Percentiles rank a stretch among this genome's conserved stretches.
Evolutionary conservation across 192 early-diverging fungal genomes (phyloP).

Genomic region (Chytriomyces confervae): DNA sequence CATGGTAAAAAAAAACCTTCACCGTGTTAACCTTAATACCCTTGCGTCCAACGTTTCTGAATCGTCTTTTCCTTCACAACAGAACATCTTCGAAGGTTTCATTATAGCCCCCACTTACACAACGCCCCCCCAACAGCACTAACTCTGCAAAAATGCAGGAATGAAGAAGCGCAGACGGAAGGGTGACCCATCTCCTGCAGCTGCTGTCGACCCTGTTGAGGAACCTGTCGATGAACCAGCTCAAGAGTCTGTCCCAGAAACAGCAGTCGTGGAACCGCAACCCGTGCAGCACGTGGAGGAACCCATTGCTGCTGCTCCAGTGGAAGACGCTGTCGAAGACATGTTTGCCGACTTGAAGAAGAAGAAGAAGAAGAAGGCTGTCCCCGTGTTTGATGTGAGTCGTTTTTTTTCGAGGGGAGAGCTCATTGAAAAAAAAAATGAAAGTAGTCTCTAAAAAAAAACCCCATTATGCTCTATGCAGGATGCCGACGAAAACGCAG

Average conservation of each 20-base stretch:
- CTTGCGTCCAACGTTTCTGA: background rate
- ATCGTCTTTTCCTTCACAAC: background rate
- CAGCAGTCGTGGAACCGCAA: background rate
- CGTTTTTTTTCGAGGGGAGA: background rate
- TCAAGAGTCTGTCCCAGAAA: background rate
- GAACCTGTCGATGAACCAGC: background rate
- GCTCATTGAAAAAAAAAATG: slow-evolving; percentile 20
- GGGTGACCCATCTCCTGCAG: background rate
- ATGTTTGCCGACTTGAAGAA: slow-evolving; percentile 74
- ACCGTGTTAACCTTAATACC: background rate
- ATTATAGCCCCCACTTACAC: background rate
- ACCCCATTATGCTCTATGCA: slow-evolving; percentile 46
- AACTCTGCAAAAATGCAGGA: slow-evolving; percentile 46
- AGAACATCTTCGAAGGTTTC: slow-evolving; percentile 26
- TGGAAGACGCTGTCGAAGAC: slow-evolving; percentile 34
- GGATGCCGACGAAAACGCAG: slow-evolving; percentile 42
- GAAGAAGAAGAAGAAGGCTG: slow-evolving; percentile 85
- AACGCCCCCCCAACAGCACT: background rate
- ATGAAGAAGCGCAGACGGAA: slow-evolving; percentile 33
- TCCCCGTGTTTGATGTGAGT: slow-evolving; percentile 51
- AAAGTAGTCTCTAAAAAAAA: slow-evolving; percentile 43
- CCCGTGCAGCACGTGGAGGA: slow-evolving; percentile 14
- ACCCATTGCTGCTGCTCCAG: background rate
- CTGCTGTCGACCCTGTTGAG: slow-evolving; percentile 1
- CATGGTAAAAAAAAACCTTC: background rate